Conservation (phyloP, 1,284 basidiomycete species). For the Neotropicomus parvogracilis region DNA sequence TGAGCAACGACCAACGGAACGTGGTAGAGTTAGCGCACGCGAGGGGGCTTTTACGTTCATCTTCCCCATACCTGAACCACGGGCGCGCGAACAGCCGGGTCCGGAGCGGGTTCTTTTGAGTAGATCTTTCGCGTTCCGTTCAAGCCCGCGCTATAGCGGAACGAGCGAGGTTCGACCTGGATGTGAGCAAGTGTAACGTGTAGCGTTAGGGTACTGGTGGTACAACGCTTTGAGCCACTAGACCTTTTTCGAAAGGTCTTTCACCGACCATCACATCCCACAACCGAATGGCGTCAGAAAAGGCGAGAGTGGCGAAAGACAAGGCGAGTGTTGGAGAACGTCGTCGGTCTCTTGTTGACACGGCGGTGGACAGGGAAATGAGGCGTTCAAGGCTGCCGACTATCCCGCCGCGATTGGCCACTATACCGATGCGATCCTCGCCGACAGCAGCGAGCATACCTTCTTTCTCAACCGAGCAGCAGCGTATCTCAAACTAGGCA, state of each 20-base stretch:
- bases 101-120: background rate
- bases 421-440: slow-evolving; percentile 69
- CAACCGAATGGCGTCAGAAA: slow-evolving; percentile 33
- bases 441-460: slow-evolving; percentile 60
- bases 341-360: background rate
- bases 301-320: slow-evolving; percentile 33
- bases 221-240: too few relatives aligned
- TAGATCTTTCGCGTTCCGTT: too few relatives aligned
- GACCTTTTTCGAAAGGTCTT: background rate
- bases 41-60: slow-evolving; percentile 22
- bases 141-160: background rate
- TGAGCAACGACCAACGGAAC: slow-evolving; percentile 2
- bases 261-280: slow-evolving; percentile 8
- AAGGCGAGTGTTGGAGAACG: slow-evolving; percentile 16
- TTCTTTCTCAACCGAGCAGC: slow-evolving; percentile 77
- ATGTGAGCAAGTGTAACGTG: too few relatives aligned
- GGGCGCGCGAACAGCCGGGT: slow-evolving; percentile 6
- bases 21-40: slow-evolving; percentile 21
- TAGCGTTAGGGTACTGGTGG: too few relatives aligned
- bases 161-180: background rate
- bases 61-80: background rate
- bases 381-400: slow-evolving; percentile 53
- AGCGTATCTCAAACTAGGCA: slow-evolving; percentile 81
- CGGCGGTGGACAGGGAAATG: slow-evolving; percentile 47
- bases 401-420: slow-evolving; percentile 57